A percentile compares a stretch with the other conserved stretches of the same genome.
phyloP scores from a whole-genome alignment of 1,284 basidiomycete species.

The Ceratobasidium sp. region DNA sequence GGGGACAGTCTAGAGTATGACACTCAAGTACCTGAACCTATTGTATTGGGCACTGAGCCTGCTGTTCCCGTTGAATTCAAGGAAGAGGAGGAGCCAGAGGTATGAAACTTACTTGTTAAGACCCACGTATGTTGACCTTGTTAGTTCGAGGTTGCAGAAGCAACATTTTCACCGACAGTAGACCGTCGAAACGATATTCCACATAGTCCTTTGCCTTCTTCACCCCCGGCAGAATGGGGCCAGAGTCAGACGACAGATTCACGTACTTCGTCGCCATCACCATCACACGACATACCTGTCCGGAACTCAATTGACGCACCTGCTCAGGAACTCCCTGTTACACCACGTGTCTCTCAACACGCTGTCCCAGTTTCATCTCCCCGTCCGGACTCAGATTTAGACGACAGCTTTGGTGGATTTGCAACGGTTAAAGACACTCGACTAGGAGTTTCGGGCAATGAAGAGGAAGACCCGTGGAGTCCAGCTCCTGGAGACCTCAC shows the following conservation, averaged over 20 bases:
- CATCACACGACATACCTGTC: background rate
- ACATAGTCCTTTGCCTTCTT: constrained; percentile 33
- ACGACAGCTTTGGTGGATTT: constrained; percentile 32
- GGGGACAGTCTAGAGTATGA: constrained; percentile 34
- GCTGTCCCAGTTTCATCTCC: constrained; percentile 1
- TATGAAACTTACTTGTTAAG: constrained; percentile 12
- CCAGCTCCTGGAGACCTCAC: constrained; percentile 14
- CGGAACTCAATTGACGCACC: constrained; percentile 27
- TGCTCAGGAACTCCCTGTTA: constrained; percentile 8
- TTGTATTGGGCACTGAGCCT: background rate
- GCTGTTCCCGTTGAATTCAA: constrained; percentile 12
- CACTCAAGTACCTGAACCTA: constrained; percentile 2
- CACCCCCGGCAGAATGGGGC: constrained; percentile 20
- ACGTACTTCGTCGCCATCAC: constrained; percentile 3
- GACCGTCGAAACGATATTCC: constrained; percentile 15
- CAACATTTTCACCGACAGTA: background rate
- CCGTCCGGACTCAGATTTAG: background rate
- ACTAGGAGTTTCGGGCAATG: background rate
- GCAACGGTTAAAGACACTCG: background rate
- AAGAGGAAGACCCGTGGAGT: constrained; percentile 28
- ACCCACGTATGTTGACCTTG: constrained; percentile 19
- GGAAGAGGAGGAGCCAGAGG: constrained; percentile 26
- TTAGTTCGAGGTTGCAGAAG: constrained; percentile 21
- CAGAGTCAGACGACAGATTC: constrained; percentile 31
- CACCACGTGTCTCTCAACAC: constrained; percentile 18